Base-by-base conservation (phyloP, 139 green algal species). In the Coelastrella sp. region DNA sequence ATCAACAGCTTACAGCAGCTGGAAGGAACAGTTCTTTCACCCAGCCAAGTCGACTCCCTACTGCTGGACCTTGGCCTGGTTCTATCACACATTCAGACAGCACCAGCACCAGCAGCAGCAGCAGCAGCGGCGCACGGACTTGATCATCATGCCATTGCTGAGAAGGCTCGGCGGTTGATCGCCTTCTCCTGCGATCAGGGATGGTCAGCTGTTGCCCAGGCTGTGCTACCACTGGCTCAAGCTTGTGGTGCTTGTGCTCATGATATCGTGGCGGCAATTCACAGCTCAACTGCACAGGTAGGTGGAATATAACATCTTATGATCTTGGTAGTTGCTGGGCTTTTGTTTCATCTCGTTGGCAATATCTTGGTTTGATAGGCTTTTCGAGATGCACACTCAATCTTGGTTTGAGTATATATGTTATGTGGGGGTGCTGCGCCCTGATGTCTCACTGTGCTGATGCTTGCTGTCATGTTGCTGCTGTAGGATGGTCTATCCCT, bases 111-210 rank as follows among this genome's bases (percentile, higher is more conserved):
- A 25, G n/a, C 50, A 4, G 51, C 74, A 21, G 48, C 35, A n/a
- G 23, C 50, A 76, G 40, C 40, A 85, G 40, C 37, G n/a, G 38
- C 78, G 21, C 37, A 34, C n/a, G 30, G 32, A 40, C 66, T 73
- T 0, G 23, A 40, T 35, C 81, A 80, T 40, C 51, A 71, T 17
- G 38, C 27, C 21, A 75, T 91, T 34, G 72, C 79, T 25, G 62
- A 76, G 59, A 92, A 87, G 77, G 88, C 88, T 0, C 72, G 87
- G 32, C 81, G 87, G 25, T 77, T 94, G 89, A 84, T 94, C 6
- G 82, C 83, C 9, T 88, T 93, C 43, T 89, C 91, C 0, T 93
- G 89, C 64, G 91, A 94, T 85, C 87, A 89, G 77, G 91, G 91
- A 71, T 93, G 89, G 88, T 69, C 84, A 15, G 82, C 53, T 25